Evolutionary conservation across 164 flowering plant genomes (phyloP).

Genomic region (Stephania yunnanensis): DNA sequence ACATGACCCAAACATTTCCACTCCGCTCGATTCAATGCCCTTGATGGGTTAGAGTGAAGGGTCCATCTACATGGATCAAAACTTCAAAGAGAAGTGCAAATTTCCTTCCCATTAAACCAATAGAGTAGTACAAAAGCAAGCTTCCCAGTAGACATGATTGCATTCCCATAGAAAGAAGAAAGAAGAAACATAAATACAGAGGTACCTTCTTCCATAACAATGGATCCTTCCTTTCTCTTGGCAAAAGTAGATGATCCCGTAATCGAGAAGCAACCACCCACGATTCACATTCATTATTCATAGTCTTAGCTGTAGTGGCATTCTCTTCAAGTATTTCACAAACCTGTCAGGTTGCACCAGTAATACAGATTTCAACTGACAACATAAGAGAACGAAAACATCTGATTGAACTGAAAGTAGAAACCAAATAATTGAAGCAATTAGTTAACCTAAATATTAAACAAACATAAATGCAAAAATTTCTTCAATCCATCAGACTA

Average conservation of each 20-base stretch:
- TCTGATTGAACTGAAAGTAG: background rate
- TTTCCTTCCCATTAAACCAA: background rate
- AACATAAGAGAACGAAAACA: background rate
- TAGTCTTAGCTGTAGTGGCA: conserved; percentile 48
- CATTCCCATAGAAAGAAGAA: background rate
- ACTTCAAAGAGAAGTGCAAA: too few relatives aligned
- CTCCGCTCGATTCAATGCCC: too few relatives aligned
- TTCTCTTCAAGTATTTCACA: conserved; percentile 93
- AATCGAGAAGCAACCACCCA: conserved; percentile 87
- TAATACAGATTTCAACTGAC: conserved; percentile 1
- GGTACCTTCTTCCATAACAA: conserved; percentile 81
- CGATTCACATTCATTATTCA: conserved; percentile 46
- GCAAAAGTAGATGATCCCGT: conserved; percentile 84
- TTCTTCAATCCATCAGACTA: background rate
- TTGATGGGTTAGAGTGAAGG: too few relatives aligned
- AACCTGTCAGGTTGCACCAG: conserved; percentile 38
- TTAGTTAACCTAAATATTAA: too few relatives aligned
- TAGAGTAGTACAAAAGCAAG: background rate
- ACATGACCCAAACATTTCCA: too few relatives aligned
- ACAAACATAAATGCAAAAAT: background rate
- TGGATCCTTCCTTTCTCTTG: conserved; percentile 70
- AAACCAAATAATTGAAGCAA: too few relatives aligned
- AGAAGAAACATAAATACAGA: background rate
- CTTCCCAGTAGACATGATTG: background rate
- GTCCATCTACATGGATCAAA: too few relatives aligned